A percentile compares a stretch with the other conserved stretches of the same genome.
phyloP scores from a whole-genome alignment of 1,139 yeast genomes.

The Protomyces arabidopsidicola region DNA sequence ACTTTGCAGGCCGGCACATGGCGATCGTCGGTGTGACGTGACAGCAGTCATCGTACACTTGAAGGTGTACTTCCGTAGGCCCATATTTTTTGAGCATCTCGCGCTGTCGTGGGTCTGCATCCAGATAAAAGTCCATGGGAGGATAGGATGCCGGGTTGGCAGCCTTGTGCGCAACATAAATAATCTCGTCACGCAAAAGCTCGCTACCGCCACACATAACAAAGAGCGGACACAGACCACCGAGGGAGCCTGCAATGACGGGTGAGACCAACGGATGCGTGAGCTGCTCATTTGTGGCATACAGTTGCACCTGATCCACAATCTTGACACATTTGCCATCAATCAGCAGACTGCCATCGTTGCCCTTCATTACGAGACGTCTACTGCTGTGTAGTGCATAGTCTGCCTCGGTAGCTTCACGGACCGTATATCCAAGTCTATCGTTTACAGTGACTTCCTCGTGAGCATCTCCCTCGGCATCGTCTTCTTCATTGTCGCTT shows the following conservation, averaged over 20 bases:
- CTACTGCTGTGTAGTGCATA: neutral
- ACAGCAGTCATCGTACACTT: slow-evolving; percentile 28
- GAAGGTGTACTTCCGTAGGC: slow-evolving; percentile 23
- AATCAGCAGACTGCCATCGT: slow-evolving; percentile 14
- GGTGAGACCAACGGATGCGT: slow-evolving; percentile 28
- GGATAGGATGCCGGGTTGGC: slow-evolving; percentile 17
- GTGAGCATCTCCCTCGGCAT: neutral
- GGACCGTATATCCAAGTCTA: slow-evolving; percentile 10
- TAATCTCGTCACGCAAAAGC: slow-evolving; percentile 28
- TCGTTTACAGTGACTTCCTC: slow-evolving; percentile 1
- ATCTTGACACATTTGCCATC: slow-evolving; percentile 14
- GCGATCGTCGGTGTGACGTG: slow-evolving; percentile 29
- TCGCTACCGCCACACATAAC: slow-evolving; percentile 27
- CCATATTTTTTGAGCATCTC: slow-evolving; percentile 7
- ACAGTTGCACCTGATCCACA: slow-evolving; percentile 26
- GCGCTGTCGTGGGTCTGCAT: slow-evolving; percentile 10
- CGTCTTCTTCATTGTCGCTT: neutral
- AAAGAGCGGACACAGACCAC: slow-evolving; percentile 27
- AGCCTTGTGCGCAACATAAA: slow-evolving; percentile 26
- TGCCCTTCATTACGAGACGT: slow-evolving; percentile 10
- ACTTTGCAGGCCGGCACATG: slow-evolving; percentile 24
- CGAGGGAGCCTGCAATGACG: slow-evolving; percentile 22
- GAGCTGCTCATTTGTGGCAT: slow-evolving; percentile 26
- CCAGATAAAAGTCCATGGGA: slow-evolving; percentile 19
- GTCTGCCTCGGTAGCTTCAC: neutral